Percentiles rank a stretch among this genome's conserved stretches.
These are phyloP conservation scores for Pichia sp. DNA, from an alignment of 1,139 yeast genomes.

Conservation along the genomic window DNA sequence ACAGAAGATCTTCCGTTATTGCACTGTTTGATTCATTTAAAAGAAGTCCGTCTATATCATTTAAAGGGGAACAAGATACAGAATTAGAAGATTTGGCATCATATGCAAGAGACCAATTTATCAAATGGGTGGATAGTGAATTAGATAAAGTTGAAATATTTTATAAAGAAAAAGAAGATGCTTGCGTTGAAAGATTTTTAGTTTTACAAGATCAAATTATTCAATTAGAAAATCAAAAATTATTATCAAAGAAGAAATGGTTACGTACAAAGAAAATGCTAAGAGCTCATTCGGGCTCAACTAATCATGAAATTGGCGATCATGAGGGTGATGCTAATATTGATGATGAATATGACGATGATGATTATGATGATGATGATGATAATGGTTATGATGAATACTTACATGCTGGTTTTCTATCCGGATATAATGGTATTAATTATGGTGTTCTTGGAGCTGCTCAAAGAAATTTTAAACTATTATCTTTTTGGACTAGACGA, in stretches of 20 bases:
- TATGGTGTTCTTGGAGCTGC: slow-evolving; percentile 12
- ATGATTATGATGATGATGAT: slow-evolving; percentile 11
- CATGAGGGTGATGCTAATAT: slow-evolving; percentile 6
- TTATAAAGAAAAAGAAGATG: slow-evolving; percentile 54
- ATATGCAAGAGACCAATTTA: slow-evolving; percentile 41
- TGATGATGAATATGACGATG: slow-evolving; percentile 10
- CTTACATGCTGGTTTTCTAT: not conserved
- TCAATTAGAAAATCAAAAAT: slow-evolving; percentile 53
- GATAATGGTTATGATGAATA: slow-evolving; percentile 11
- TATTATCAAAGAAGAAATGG: slow-evolving; percentile 19
- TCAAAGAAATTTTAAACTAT: slow-evolving; percentile 18
- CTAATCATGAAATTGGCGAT: slow-evolving; percentile 1
- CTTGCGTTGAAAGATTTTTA: slow-evolving; percentile 53
- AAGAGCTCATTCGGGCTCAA: not conserved
- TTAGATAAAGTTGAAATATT: slow-evolving; percentile 54
- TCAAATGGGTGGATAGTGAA: slow-evolving; percentile 57
- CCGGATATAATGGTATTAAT: not conserved
- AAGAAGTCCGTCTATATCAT: slow-evolving; percentile 9
- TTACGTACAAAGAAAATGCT: slow-evolving; percentile 10
- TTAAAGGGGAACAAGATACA: slow-evolving; percentile 1
- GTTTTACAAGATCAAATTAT: slow-evolving; percentile 63
- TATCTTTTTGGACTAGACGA: slow-evolving; percentile 24
- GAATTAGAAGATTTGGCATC: slow-evolving; percentile 25
- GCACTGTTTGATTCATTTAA: slow-evolving; percentile 16
- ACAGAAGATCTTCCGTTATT: slow-evolving; percentile 10